Base-by-base conservation (phyloP, 306 rosid species). In the Pachyrhizus erosus region DNA sequence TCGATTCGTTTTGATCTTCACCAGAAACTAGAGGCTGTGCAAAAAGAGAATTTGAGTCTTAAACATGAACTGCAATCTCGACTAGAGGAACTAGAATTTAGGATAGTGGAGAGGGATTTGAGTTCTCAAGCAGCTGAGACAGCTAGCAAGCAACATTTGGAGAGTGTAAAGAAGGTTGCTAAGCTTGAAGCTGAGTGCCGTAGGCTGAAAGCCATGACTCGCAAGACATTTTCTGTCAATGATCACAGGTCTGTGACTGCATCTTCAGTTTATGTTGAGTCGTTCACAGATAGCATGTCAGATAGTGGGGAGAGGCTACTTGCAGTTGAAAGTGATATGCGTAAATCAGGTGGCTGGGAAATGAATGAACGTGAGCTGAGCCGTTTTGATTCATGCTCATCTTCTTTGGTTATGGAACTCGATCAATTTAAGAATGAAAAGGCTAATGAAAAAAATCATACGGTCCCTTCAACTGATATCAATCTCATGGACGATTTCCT, bases 401-500 rank as follows among this genome's bases (percentile, higher is more conserved):
- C 88, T 61, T 33, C 89, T 84, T 82, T 51, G 51, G 71, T 87
- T 31, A 57, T 73, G 17, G 85, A 88, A 84, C 65, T 39, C 77
- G 89, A 72, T 82, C 89, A 80, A 9, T 78, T 73, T 49, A 85
- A 82, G 82, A 88, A 82, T 9, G 82, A 74, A 48, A 90, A 82
- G 81, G 45, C 70, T 43, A 27, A 26, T 23, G 84, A 80, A 49
- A 85, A 83, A 75, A 81, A 52, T 61, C 70, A 17, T 48, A 81
- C 61, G 77, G 91, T 52, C 51, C 86, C 92, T 82, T 86, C 92
- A 14, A 78, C 55, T 9, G 94, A 89, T 75, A 91, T 93, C 88
- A 80, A 86, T 84, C 92, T 91, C 92, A 91, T 93, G 98, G 98
- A 93, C 77, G 98, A 93, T 83, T 93, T 93, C 83, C 93, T 91